Evolutionary conservation across 257 asterid genomes (phyloP).

Genomic region (Solanum acaule): DNA sequence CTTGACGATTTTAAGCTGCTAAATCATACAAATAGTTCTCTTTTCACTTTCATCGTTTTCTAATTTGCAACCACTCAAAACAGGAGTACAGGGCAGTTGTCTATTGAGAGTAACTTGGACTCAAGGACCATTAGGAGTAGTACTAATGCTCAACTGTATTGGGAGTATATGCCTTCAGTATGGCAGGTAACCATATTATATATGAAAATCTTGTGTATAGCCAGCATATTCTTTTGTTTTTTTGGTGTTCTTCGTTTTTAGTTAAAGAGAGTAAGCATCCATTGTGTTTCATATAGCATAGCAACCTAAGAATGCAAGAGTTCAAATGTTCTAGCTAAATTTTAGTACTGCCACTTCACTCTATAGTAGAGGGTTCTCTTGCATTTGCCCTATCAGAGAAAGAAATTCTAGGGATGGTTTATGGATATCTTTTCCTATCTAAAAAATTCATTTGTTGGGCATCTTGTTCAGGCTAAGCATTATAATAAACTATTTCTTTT

Average conservation of each 20-base stretch:
- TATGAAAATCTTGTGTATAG: background rate
- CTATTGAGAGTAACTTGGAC: slow-evolving; percentile 18
- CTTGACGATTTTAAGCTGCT: background rate
- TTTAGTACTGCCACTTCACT: background rate
- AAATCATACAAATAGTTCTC: background rate
- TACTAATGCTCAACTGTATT: slow-evolving; percentile 8
- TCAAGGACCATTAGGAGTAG: slow-evolving; percentile 11
- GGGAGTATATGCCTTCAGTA: slow-evolving; percentile 22
- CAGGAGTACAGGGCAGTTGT: slow-evolving; percentile 34
- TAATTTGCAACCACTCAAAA: background rate
- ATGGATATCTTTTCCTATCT: background rate
- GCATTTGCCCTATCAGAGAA: background rate
- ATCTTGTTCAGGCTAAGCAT: too few species aligned
- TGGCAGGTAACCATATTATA: slow-evolving; percentile 52
- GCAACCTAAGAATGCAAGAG: background rate
- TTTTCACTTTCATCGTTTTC: background rate
- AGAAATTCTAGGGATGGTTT: background rate
- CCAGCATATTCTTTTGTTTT: background rate
- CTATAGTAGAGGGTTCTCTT: background rate
- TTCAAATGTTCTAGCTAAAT: background rate
- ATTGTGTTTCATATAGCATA: background rate
- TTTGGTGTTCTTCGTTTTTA: background rate
- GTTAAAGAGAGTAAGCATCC: background rate
- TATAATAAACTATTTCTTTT: background rate
- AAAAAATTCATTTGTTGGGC: background rate